Evolutionary conservation across 441 rosid species (phyloP), one percentile per base, ranked within the genome.

Genomic region (Raphanus hybrid): DNA sequence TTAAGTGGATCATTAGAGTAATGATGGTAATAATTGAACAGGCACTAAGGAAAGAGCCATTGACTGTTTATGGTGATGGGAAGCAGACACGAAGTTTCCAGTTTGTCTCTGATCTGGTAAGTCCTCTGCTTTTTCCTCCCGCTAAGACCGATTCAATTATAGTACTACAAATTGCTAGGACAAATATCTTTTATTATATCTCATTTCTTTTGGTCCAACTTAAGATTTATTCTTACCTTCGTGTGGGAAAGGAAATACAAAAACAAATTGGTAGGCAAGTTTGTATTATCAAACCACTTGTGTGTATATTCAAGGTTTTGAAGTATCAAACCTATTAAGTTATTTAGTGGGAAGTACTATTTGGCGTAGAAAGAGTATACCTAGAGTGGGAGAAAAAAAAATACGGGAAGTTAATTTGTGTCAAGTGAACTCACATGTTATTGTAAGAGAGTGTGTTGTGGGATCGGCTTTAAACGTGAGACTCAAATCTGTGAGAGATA

Each of bases 81-180:
- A 91, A 91, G 84, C 97, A 91, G 82, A 91, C 97, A 10, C 84
- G 97, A 78, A 91, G 97, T 76, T 91, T 91, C 85, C 97, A 91
- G 79, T 91, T 80, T 81, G 97, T 91, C 61, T 89, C 97, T 12
- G 97, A 91, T 76, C 77, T 91, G 91, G 96, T 91, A 85, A 71
- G 67, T 32, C 61, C n/a, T 63, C 48, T 62, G 8, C 26, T 54
- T 27, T 64, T 61, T 48, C 61, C 61, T n/a, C 12, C 8, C 35
- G 34, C 34, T 32, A 64, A 27, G 8, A 43, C 41, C 55, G 5
- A n/a, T 69, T 75, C 57, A 62, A 26, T 76, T 4, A 14, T 35
- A 48, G 6, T 62, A 15, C 5, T 62, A 39, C 64, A 77, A 2
- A 26, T 71, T 66, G 52, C 27, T 11, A 41, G 5, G 8, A 27